Evolutionary conservation across 2,329 filamentous ascomycete species (phyloP).

Genomic region (Pseudogymnoascus sp.): DNA sequence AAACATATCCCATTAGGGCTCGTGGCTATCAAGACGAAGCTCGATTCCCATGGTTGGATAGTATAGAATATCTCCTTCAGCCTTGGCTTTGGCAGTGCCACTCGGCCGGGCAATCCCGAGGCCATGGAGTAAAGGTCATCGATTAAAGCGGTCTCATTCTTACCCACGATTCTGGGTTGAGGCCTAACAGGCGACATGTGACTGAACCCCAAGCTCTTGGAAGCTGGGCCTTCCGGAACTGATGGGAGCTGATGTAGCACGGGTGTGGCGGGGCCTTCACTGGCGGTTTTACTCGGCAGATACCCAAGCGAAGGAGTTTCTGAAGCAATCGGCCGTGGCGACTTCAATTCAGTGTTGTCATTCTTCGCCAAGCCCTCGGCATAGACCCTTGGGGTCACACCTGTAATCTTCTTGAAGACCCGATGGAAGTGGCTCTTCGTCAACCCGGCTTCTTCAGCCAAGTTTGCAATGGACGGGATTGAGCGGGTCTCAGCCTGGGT

Average conservation of each 20-base stretch:
- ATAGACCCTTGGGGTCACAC: constrained; percentile 33
- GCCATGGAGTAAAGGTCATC: constrained; percentile 1
- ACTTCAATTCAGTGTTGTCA: constrained; percentile 24
- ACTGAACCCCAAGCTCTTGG: neutral
- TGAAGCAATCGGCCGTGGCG: neutral
- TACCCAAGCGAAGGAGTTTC: constrained; percentile 2
- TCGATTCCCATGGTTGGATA: neutral
- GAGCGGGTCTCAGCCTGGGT: constrained; percentile 13
- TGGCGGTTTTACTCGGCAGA: constrained; percentile 4
- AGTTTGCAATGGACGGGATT: constrained; percentile 33
- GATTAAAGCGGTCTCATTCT: neutral
- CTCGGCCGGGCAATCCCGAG: neutral
- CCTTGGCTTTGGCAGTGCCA: constrained; percentile 1
- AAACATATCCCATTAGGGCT: constrained; percentile 1
- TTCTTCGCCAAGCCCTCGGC: constrained; percentile 4
- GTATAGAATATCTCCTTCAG: constrained; percentile 2
- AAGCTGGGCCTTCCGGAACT: neutral
- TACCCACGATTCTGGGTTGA: neutral
- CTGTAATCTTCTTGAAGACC: constrained; percentile 49
- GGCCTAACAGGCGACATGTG: neutral
- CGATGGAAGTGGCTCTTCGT: constrained; percentile 53
- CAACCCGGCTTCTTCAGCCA: constrained; percentile 45
- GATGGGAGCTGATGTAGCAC: neutral
- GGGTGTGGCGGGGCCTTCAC: neutral
- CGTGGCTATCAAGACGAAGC: constrained; percentile 2